These are phyloP conservation scores for Lantana camara DNA, from an alignment of 257 asterid genomes.

Conservation along the genomic window DNA sequence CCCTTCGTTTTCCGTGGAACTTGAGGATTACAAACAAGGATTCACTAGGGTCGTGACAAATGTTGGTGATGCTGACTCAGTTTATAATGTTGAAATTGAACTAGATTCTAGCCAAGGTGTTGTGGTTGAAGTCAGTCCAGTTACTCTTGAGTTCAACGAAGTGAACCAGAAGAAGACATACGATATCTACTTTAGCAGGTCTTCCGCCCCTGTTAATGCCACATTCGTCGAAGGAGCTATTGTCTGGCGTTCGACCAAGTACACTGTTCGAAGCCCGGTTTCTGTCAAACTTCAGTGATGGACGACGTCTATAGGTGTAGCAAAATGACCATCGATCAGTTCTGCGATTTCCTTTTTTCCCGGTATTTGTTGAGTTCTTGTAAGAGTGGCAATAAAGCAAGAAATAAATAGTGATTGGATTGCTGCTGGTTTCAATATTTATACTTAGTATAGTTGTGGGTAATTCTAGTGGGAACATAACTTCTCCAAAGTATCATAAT, in stretches of 20 bases:
- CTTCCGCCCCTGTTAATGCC: constrained; percentile 1
- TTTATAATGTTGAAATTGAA: constrained; percentile 6
- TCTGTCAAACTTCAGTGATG: constrained; percentile 29
- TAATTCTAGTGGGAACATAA: too few relatives aligned
- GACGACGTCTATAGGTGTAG: too few relatives aligned
- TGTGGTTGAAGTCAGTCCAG: constrained; percentile 28
- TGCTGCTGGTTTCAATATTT: too few relatives aligned
- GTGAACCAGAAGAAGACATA: constrained; percentile 42
- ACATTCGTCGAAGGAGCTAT: constrained; percentile 36
- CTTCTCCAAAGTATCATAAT: too few relatives aligned
- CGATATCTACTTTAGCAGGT: constrained; percentile 27
- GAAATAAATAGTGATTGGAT: neutral
- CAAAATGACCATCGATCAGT: too few relatives aligned
- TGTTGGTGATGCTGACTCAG: constrained; percentile 45
- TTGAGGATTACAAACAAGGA: constrained; percentile 6
- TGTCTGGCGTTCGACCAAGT: constrained; percentile 36
- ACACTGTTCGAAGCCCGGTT: constrained; percentile 42
- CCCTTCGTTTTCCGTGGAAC: constrained; percentile 41
- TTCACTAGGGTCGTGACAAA: constrained; percentile 48
- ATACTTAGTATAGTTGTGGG: too few relatives aligned
- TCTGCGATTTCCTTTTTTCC: neutral
- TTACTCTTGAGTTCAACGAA: constrained; percentile 28
- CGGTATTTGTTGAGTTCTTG: neutral
- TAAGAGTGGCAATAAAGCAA: neutral
- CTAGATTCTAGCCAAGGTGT: constrained; percentile 4